A percentile compares a stretch with the other conserved stretches of the same genome.
These are phyloP conservation scores for Elsinoe necatrix DNA, from an alignment of 2,329 filamentous ascomycete species.

Conservation along the genomic window DNA sequence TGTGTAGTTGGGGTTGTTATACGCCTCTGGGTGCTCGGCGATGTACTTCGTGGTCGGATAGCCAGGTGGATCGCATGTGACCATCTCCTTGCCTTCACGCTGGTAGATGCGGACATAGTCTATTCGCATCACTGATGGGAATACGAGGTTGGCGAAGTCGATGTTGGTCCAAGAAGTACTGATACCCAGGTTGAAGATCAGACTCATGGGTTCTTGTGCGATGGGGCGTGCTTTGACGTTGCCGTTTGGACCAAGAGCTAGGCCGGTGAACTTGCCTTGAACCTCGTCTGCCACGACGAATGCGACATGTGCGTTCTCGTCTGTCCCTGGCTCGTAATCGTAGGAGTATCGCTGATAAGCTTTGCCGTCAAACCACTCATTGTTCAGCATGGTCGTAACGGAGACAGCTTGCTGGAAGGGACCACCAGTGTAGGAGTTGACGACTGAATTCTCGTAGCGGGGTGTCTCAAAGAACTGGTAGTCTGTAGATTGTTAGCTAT, in stretches of 20 bases:
- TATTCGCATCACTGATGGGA: constrained; percentile 49
- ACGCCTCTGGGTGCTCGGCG: constrained; percentile 50
- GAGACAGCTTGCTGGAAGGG: constrained; percentile 57
- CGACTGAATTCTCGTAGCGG: constrained; percentile 43
- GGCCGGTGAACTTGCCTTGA: constrained; percentile 55
- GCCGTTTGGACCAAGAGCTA: constrained; percentile 57
- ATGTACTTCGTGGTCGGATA: constrained; percentile 63
- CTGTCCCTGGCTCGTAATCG: constrained; percentile 52
- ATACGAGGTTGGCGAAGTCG: constrained; percentile 37
- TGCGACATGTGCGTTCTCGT: constrained; percentile 47
- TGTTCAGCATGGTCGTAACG: constrained; percentile 53
- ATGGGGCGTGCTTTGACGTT: constrained; percentile 59
- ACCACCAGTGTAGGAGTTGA: constrained; percentile 55
- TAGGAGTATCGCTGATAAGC: constrained; percentile 56
- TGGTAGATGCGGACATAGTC: constrained; percentile 67
- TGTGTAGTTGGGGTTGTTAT: constrained; percentile 59
- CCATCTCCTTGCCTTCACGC: constrained; percentile 44
- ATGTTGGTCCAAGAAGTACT: constrained; percentile 38
- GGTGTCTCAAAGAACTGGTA: constrained; percentile 46
- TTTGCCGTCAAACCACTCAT: constrained; percentile 58
- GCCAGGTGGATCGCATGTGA: constrained; percentile 58
- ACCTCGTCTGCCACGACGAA: constrained; percentile 60
- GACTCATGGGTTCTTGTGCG: constrained; percentile 58
- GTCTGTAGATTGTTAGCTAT: constrained; percentile 22
- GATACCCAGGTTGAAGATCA: constrained; percentile 63